Conservation (phyloP, 2,329 filamentous ascomycete genomes). For the Penicillium glabrum region DNA sequence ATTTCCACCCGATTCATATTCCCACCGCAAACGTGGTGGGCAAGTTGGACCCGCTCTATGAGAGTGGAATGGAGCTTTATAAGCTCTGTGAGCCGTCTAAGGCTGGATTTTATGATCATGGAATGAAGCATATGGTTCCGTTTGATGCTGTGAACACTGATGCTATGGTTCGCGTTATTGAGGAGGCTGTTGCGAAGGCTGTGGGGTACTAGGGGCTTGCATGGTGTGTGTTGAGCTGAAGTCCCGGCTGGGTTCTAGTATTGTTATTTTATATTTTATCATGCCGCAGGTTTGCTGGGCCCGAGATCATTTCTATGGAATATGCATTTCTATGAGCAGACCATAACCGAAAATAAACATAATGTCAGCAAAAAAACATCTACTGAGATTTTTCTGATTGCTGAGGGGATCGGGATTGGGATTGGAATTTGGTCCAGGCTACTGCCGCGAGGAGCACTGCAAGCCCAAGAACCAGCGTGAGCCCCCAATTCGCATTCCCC, state of each 20-base stretch:
- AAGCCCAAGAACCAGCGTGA: slow-evolving; percentile 22
- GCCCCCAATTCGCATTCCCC: slow-evolving; percentile 8
- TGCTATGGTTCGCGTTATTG: slow-evolving; percentile 27
- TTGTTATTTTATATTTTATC: not conserved
- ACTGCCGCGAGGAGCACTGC: slow-evolving; percentile 15
- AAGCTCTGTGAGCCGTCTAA: slow-evolving; percentile 34
- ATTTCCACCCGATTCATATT: slow-evolving; percentile 28
- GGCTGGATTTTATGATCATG: slow-evolving; percentile 38
- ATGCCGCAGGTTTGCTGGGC: not conserved
- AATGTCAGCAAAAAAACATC: not conserved
- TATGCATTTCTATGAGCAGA: not conserved
- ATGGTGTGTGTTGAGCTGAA: not conserved
- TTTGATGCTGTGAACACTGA: slow-evolving; percentile 32
- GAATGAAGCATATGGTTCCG: slow-evolving; percentile 33
- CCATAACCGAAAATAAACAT: not conserved
- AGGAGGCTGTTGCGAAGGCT: slow-evolving; percentile 26
- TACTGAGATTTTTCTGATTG: not conserved
- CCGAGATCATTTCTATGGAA: not conserved
- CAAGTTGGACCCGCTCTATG: slow-evolving; percentile 33
- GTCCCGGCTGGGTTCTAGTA: not conserved
- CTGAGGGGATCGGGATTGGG: not conserved
- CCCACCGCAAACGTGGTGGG: slow-evolving; percentile 43
- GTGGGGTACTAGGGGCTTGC: slow-evolving; percentile 5
- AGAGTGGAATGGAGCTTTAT: slow-evolving; percentile 30
- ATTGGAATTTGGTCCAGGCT: not conserved